A percentile compares a stretch with the other conserved stretches of the same genome.
phyloP scores from a whole-genome alignment of 257 asterid species.

The Solanum dulcamara region DNA sequence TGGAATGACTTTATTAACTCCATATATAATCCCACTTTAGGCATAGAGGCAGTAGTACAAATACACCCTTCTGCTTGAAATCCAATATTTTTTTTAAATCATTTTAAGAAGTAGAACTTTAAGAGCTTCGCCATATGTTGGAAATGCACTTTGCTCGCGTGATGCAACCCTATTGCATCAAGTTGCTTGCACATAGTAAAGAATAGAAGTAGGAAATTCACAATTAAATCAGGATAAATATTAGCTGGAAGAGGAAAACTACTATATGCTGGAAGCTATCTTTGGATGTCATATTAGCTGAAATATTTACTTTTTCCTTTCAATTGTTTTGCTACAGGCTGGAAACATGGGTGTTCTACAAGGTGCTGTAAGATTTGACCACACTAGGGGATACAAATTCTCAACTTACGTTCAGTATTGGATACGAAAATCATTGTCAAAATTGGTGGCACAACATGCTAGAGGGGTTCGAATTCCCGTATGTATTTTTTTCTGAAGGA shows the following conservation, averaged over 20 bases:
- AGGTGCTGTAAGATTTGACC: conserved; percentile 85
- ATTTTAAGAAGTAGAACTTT: background rate
- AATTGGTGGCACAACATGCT: conserved; percentile 50
- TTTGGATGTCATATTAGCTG: background rate
- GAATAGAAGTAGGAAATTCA: background rate
- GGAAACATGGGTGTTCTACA: conserved; percentile 67
- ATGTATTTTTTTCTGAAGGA: conserved; percentile 12
- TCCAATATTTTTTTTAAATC: background rate
- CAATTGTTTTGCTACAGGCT: conserved; percentile 29
- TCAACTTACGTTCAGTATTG: conserved; percentile 88
- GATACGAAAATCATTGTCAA: conserved; percentile 65
- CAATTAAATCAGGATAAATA: background rate
- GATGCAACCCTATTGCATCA: background rate
- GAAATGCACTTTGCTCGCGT: background rate
- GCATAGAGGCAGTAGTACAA: background rate
- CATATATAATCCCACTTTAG: background rate
- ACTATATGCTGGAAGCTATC: background rate
- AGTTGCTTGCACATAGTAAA: background rate
- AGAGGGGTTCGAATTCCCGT: conserved; percentile 80
- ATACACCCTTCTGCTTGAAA: background rate
- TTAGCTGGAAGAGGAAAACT: background rate
- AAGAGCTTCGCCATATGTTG: background rate
- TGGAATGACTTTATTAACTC: background rate
- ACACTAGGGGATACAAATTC: conserved; percentile 72
- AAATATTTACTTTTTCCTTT: background rate